Conservation (phyloP, 208 protist species). For the Endotrypanum monterogeii region DNA sequence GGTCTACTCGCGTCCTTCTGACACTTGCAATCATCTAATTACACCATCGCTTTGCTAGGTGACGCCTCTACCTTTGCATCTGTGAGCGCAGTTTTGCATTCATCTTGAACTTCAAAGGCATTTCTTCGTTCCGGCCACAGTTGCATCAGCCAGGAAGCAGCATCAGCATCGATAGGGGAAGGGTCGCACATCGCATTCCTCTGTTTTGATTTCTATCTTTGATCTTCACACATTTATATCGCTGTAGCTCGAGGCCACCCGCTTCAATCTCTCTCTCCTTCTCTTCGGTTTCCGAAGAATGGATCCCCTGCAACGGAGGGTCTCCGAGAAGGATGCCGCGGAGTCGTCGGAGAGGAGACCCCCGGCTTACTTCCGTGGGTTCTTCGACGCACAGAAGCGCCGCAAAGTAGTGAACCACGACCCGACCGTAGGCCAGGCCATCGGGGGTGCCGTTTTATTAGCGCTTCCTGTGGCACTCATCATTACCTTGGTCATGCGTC, state of each 20-base stretch:
- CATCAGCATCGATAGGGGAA: background rate
- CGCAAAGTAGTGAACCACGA: conserved; percentile 75
- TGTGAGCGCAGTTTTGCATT: too few species aligned
- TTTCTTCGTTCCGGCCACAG: background rate
- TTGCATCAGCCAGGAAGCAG: background rate
- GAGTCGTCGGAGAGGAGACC: conserved; percentile 23
- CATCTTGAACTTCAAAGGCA: background rate
- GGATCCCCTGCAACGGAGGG: conserved; percentile 24
- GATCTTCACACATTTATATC: too few species aligned
- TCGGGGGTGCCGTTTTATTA: conserved; percentile 54
- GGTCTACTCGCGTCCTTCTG: too few species aligned
- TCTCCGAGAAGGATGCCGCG: background rate
- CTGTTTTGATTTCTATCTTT: background rate
- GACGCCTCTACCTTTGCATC: background rate
- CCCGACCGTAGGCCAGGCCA: conserved; percentile 50
- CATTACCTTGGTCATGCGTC: conserved; percentile 58
- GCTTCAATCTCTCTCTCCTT: conserved; percentile 10
- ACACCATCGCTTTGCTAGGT: background rate
- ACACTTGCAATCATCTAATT: background rate
- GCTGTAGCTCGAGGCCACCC: background rate
- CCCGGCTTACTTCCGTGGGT: conserved; percentile 73
- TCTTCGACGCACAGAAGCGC: conserved; percentile 83
- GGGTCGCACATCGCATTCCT: background rate
- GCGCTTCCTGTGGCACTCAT: conserved; percentile 68
- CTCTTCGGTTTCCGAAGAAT: background rate